phyloP scores from a whole-genome alignment of 1,284 basidiomycete genomes.

The Cryptococcus sp. region DNA sequence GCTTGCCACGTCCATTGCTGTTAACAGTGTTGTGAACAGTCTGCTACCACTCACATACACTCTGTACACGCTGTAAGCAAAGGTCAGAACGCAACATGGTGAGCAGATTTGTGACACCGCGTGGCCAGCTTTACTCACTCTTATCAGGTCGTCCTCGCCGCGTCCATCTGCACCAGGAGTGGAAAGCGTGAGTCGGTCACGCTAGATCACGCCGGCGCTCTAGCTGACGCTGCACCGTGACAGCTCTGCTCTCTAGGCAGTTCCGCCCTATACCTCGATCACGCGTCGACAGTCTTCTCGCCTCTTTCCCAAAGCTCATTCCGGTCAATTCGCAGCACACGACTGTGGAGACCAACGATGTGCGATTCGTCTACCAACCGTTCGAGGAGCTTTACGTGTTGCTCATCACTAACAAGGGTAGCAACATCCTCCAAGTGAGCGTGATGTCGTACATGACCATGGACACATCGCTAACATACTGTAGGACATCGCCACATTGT shows the following conservation, averaged over 20 bases:
- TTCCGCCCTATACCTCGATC: constrained; percentile 92
- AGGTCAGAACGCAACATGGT: constrained; percentile 14
- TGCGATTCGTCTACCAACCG: constrained; percentile 97
- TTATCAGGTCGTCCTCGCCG: constrained; percentile 65
- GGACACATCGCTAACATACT: constrained; percentile 2
- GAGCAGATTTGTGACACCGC: constrained; percentile 4
- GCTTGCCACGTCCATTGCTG: constrained; percentile 13
- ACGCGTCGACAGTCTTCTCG: constrained; percentile 90
- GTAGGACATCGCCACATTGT: constrained; percentile 92
- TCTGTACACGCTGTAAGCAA: not conserved
- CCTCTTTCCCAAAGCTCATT: constrained; percentile 97
- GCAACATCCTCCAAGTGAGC: constrained; percentile 78
- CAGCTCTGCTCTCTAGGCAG: constrained; percentile 94
- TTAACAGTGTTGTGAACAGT: constrained; percentile 1
- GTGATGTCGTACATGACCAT: not conserved
- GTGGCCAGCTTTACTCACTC: not conserved
- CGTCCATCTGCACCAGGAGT: constrained; percentile 72
- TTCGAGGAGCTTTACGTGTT: constrained; percentile 98
- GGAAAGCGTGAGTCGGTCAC: constrained; percentile 52
- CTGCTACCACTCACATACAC: not conserved
- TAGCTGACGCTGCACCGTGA: not conserved
- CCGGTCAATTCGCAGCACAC: constrained; percentile 97
- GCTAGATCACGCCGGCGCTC: not conserved
- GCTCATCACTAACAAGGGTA: constrained; percentile 96
- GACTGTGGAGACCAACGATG: constrained; percentile 86